A percentile compares a stretch with the other conserved stretches of the same genome.
These are phyloP conservation scores for Grosmannia serpens DNA, from an alignment of 2,329 filamentous ascomycete species.

Conservation along the genomic window DNA sequence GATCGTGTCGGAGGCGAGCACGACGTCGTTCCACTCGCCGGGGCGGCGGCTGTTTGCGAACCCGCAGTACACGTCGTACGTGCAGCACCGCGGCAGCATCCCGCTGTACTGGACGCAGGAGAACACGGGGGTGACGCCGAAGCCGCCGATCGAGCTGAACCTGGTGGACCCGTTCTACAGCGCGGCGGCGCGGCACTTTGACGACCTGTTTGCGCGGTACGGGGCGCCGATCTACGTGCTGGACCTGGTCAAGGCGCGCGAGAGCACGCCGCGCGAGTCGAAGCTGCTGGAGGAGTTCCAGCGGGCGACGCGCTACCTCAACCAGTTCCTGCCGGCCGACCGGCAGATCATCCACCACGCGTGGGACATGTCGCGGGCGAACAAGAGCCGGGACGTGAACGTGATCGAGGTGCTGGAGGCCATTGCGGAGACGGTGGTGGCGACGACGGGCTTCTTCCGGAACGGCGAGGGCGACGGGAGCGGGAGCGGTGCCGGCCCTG, in stretches of 20 bases:
- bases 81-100: conserved; percentile 94
- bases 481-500: neutral
- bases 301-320: conserved; percentile 78
- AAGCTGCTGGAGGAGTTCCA: conserved; percentile 84
- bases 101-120: conserved; percentile 97
- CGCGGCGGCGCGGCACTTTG: conserved; percentile 86
- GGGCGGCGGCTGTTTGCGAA: conserved; percentile 77
- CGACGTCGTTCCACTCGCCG: conserved; percentile 89
- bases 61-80: conserved; percentile 87
- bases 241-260: conserved; percentile 81
- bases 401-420: conserved; percentile 85
- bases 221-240: conserved; percentile 85
- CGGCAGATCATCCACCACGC: conserved; percentile 89
- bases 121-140: conserved; percentile 86
- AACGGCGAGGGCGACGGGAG: conserved; percentile 66
- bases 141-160: conserved; percentile 90
- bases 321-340: conserved; percentile 75
- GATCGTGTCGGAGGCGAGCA: conserved; percentile 88
- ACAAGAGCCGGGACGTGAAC: conserved; percentile 83
- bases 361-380: conserved; percentile 96
- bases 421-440: conserved; percentile 80
- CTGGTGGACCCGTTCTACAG: conserved; percentile 94
- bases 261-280: conserved; percentile 80
- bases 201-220: conserved; percentile 87
- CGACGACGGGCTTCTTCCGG: conserved; percentile 84